phyloP scores from a whole-genome alignment of 1,139 yeast genomes.

The Wickerhamomyces sp. region DNA sequence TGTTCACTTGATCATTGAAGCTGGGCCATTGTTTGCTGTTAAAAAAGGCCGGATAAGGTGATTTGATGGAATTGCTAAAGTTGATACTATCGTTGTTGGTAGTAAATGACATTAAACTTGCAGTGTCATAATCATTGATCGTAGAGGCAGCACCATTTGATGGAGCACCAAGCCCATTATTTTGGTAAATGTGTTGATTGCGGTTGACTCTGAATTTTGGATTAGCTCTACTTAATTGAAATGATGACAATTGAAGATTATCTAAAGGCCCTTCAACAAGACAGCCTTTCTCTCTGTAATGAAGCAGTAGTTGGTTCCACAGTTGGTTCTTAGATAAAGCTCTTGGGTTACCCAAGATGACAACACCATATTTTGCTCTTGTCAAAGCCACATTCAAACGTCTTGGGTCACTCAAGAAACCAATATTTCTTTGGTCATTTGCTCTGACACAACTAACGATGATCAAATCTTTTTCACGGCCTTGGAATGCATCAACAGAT shows the following conservation, averaged over 20 bases:
- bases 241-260: slow-evolving; percentile 67
- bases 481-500: slow-evolving; percentile 94
- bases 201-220: slow-evolving; percentile 11
- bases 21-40: slow-evolving; percentile 36
- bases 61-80: slow-evolving; percentile 14
- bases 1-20: slow-evolving; percentile 23
- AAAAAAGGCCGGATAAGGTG: slow-evolving; percentile 28
- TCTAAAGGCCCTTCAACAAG: slow-evolving; percentile 91
- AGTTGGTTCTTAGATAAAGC: slow-evolving; percentile 66
- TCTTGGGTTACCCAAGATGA: slow-evolving; percentile 81
- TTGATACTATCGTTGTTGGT: slow-evolving; percentile 27
- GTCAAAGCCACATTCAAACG: slow-evolving; percentile 91
- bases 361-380: slow-evolving; percentile 82
- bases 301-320: slow-evolving; percentile 78
- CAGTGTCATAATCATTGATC: slow-evolving; percentile 40
- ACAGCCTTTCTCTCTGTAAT: slow-evolving; percentile 81
- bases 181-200: slow-evolving; percentile 7
- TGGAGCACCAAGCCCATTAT: slow-evolving; percentile 16
- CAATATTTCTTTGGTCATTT: slow-evolving; percentile 76
- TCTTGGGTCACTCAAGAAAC: slow-evolving; percentile 85
- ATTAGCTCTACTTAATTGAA: slow-evolving; percentile 45
- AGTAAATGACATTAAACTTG: slow-evolving; percentile 44
- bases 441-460: slow-evolving; percentile 90
- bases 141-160: slow-evolving; percentile 17
- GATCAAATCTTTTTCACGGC: slow-evolving; percentile 89